Evolutionary conservation across 768 basidiomycete species (phyloP).

Genomic region (Suillus plorans): DNA sequence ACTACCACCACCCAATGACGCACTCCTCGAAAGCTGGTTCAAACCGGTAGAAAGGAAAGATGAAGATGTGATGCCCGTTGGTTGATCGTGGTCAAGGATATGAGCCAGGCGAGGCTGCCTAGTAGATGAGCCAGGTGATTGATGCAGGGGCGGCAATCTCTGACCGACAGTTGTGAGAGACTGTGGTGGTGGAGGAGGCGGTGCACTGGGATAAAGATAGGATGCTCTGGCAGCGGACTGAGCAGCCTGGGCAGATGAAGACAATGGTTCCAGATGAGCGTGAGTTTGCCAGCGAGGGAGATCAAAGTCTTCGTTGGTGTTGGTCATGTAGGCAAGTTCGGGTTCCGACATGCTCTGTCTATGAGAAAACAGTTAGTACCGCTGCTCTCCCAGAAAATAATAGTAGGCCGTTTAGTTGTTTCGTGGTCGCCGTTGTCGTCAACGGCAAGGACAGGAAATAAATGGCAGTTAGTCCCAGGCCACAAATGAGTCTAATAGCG

Average conservation of each 20-base stretch:
- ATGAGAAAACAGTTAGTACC: not conserved
- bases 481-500: conserved; percentile 9
- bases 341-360: conserved; percentile 63
- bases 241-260: conserved; percentile 63
- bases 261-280: conserved; percentile 42
- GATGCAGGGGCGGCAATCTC: conserved; percentile 52
- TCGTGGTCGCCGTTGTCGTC: conserved; percentile 13
- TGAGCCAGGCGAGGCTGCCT: conserved; percentile 66
- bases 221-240: conserved; percentile 46
- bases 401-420: not conserved
- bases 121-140: conserved; percentile 42
- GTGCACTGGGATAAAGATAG: conserved; percentile 47
- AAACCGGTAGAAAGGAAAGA: conserved; percentile 51
- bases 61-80: conserved; percentile 41
- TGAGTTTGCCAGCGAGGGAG: conserved; percentile 57
- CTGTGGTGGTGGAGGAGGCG: conserved; percentile 47
- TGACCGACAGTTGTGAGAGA: conserved; percentile 38
- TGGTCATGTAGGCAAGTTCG: conserved; percentile 72
- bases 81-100: conserved; percentile 64
- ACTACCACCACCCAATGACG: conserved; percentile 53
- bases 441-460: conserved; percentile 15
- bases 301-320: conserved; percentile 81
- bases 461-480: conserved; percentile 13
- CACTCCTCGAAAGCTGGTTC: conserved; percentile 61
- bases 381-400: conserved; percentile 2